A percentile compares a stretch with the other conserved stretches of the same genome.
Evolutionary conservation across 1,284 basidiomycete species (phyloP).

Genomic region (Cryptococcus hybrid): DNA sequence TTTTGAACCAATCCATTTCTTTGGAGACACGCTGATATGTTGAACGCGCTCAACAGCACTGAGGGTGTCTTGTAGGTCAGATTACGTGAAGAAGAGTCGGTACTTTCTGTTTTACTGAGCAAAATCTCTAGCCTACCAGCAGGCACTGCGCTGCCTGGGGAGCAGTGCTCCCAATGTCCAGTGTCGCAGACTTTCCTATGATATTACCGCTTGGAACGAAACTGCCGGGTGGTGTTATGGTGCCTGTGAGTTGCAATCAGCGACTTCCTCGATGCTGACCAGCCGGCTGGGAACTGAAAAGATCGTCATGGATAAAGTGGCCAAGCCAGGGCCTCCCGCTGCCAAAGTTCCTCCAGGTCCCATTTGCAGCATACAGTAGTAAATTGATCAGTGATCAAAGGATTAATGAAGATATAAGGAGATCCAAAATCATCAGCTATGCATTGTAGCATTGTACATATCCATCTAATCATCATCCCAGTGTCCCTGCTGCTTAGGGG

Average conservation of each 20-base stretch:
- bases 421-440: slow-evolving; percentile 1
- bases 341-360: slow-evolving; percentile 9
- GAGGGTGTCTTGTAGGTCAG: slow-evolving; percentile 41
- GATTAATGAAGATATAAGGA: too few species aligned
- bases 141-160: slow-evolving; percentile 35
- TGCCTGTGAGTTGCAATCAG: slow-evolving; percentile 26
- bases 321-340: neutral
- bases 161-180: slow-evolving; percentile 40
- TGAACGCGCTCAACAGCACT: slow-evolving; percentile 15
- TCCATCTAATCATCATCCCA: slow-evolving; percentile 51
- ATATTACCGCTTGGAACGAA: slow-evolving; percentile 34
- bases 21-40: neutral
- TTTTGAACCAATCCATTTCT: neutral
- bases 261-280: neutral
- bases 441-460: slow-evolving; percentile 1
- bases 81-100: neutral
- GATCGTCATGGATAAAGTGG: slow-evolving; percentile 34
- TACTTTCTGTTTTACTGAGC: neutral
- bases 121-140: slow-evolving; percentile 26
- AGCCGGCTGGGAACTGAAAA: neutral
- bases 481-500: slow-evolving; percentile 52
- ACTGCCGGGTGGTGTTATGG: slow-evolving; percentile 41
- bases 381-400: neutral
- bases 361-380: slow-evolving; percentile 16
- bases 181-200: slow-evolving; percentile 41